A percentile compares a stretch with the other conserved stretches of the same genome.
phyloP scores from a whole-genome alignment of 768 basidiomycete genomes.

The Boletus patriciae region DNA sequence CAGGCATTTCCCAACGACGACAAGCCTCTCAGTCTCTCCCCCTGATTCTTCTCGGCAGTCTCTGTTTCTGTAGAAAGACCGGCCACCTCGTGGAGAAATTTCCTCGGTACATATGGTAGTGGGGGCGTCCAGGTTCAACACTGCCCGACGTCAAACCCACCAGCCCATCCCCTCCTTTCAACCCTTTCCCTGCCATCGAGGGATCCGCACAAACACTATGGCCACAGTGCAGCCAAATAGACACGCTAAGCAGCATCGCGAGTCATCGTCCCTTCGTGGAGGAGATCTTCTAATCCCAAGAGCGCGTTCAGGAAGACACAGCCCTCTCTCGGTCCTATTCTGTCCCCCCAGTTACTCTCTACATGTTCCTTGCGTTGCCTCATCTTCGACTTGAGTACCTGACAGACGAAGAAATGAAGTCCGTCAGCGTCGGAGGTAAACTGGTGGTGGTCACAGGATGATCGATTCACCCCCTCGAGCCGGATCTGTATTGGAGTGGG shows the following conservation, averaged over 20 bases:
- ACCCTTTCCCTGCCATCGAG: not conserved
- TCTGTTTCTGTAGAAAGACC: conserved; percentile 10
- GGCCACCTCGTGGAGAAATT: conserved; percentile 10
- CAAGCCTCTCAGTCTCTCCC: too few relatives aligned
- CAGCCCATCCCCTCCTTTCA: not conserved
- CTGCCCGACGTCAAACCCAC: not conserved
- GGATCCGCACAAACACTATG: not conserved
- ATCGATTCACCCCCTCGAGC: not conserved
- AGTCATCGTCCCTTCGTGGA: conserved; percentile 2
- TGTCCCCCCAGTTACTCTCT: conserved; percentile 4
- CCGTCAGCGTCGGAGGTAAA: not conserved
- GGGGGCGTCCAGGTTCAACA: not conserved
- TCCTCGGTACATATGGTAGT: not conserved
- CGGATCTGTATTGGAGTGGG: not conserved
- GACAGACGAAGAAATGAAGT: not conserved
- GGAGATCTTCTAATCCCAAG: not conserved
- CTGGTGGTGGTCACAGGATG: not conserved
- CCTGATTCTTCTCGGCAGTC: not conserved
- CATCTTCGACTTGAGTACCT: conserved; percentile 10
- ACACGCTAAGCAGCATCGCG: not conserved
- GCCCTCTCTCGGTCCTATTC: not conserved
- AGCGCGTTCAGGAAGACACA: not conserved
- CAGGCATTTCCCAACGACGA: too few relatives aligned
- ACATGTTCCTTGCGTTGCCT: conserved; percentile 13
- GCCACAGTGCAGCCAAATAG: not conserved